Evolutionary conservation across 106 monocot genomes (phyloP).

Genomic region (Allium cepa): DNA sequence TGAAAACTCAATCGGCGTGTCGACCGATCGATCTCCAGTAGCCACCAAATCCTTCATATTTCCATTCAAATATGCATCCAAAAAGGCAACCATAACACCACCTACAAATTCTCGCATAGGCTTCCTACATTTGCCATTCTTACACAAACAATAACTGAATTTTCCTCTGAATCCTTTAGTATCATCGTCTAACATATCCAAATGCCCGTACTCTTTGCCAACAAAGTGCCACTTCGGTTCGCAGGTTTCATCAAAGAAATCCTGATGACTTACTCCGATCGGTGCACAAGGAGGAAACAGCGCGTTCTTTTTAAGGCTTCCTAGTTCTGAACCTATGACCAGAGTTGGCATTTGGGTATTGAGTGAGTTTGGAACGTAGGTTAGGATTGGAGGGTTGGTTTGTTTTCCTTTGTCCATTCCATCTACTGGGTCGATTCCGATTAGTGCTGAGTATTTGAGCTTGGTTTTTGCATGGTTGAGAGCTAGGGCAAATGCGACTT

Average conservation of each 20-base stretch:
- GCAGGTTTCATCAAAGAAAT: conserved; percentile 64
- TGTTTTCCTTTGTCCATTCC: conserved; percentile 64
- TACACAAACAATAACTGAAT: conserved; percentile 52
- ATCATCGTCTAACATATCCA: conserved; percentile 82
- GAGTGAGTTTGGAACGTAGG: conserved; percentile 44
- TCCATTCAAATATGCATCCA: conserved; percentile 45
- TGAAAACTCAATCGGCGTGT: conserved; percentile 38
- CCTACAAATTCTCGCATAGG: conserved; percentile 80
- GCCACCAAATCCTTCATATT: conserved; percentile 21
- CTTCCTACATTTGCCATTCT: conserved; percentile 36
- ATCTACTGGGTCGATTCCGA: conserved; percentile 81
- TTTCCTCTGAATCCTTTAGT: conserved; percentile 59
- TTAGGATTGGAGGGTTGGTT: conserved; percentile 64
- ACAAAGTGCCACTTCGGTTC: conserved; percentile 57
- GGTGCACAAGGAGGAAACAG: conserved; percentile 79
- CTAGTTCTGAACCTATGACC: conserved; percentile 66
- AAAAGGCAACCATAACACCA: conserved; percentile 65
- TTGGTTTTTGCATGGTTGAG: conserved; percentile 20
- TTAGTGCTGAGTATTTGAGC: conserved; percentile 46
- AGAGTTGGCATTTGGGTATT: conserved; percentile 31
- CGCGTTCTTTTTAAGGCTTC: conserved; percentile 35
- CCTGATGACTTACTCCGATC: conserved; percentile 60
- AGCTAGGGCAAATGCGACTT: conserved; percentile 66
- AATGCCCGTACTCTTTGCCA: conserved; percentile 71
- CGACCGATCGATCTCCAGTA: conserved; percentile 22